phyloP scores from a whole-genome alignment of 1,284 basidiomycete species.

The Leucoagaricus sp. region DNA sequence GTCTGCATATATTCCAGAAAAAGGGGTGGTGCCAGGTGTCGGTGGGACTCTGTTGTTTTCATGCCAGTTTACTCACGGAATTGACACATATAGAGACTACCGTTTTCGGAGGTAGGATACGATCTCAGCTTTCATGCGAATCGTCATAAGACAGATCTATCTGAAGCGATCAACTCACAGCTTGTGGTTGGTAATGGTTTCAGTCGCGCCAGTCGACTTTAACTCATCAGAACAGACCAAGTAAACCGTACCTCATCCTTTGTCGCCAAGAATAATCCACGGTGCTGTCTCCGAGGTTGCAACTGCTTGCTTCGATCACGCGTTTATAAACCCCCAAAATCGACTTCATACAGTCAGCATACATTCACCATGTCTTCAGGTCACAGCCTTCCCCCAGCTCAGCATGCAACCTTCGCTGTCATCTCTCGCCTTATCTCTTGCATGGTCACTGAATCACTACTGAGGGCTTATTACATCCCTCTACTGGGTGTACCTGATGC shows the following conservation, averaged over 20 bases:
- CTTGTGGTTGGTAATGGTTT: conserved; percentile 14
- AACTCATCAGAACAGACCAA: conserved; percentile 1
- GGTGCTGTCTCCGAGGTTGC: conserved; percentile 1
- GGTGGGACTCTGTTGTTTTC: background rate
- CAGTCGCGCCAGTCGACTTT: conserved; percentile 8
- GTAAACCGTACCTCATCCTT: conserved; percentile 3
- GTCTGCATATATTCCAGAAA: background rate
- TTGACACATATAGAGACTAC: background rate
- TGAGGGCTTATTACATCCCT: conserved; percentile 42
- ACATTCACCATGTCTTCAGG: conserved; percentile 33
- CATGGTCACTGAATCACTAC: conserved; percentile 46
- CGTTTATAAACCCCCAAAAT: conserved; percentile 12
- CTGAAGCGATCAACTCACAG: conserved; percentile 8
- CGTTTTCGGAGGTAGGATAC: conserved; percentile 2
- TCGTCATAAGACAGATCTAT: conserved; percentile 14
- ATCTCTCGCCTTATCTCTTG: conserved; percentile 47
- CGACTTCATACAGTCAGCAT: background rate
- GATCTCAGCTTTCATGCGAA: conserved; percentile 10
- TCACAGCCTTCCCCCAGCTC: conserved; percentile 29
- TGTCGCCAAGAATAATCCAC: conserved; percentile 11
- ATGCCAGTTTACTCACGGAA: background rate
- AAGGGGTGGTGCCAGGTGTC: background rate
- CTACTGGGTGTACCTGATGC: conserved; percentile 22
- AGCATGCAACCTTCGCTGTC: conserved; percentile 46
- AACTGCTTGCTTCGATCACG: background rate